Evolutionary conservation across 331 rosid genomes (phyloP), one percentile per base, ranked within the genome.

Genomic region (Cydonia oblonga): DNA sequence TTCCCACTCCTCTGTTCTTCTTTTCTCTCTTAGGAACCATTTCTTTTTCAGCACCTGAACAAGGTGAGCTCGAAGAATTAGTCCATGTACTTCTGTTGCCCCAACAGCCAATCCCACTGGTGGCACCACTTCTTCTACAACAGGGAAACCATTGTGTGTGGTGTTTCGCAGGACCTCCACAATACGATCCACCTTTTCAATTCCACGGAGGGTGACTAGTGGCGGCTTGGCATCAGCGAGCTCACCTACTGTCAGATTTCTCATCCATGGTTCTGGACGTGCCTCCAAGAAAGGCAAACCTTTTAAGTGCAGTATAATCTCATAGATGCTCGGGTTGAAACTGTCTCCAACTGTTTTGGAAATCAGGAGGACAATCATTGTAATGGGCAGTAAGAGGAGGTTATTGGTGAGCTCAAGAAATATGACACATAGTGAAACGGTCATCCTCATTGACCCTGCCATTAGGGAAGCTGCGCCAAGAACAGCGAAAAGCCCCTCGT

Each of bases 381-480:
- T 92, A 20, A 92, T 90, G 64, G 97, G 97, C 18, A 92, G 85
- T 26, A 92, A 81, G 22, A 87, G 90, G 46, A 92, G 96, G 74
- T 92, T 92, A 81, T 88, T 92, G 64, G 98, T 92, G 67, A 92
- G 86, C 75, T 92, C 98, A 20, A 92, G 98, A 83, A 92, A 92
- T 64, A 92, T 92, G 44, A 92, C 97, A 74, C 96, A 90, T 40
- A 92, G 85, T 19, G 98, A 90, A 32, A 92, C 93, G 3, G 92
- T 92, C 96, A 92, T 92, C 75, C 98, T 83, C 98, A 92, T 92
- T 1, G 97, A 90, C 20, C 98, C 98, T 25, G 96, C 93, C 98
- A 92, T 92, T 14, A 92, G 88, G 5, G 98, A 84, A 74, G 98
- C 97, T 46, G 98, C 98, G 20, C 97, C 98, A 26, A 92, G 96